Percentiles rank a stretch among this genome's conserved stretches.
Conservation (phyloP, 352 stramenopile genomes). For the Blastocystis sp. region DNA sequence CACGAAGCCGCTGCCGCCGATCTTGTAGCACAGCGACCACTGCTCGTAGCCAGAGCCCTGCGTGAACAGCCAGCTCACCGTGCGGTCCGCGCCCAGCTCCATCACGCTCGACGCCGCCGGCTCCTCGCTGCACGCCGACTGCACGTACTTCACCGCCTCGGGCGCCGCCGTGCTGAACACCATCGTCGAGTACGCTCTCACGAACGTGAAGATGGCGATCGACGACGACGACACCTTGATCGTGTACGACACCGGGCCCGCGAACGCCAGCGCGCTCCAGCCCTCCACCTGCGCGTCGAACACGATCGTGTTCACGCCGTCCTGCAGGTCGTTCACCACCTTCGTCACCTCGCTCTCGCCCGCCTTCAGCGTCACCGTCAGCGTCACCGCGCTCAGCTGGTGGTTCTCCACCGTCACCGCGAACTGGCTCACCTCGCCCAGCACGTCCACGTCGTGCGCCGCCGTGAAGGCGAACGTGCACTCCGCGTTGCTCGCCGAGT, state of each 20-base stretch:
- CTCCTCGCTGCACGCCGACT: constrained; percentile 7
- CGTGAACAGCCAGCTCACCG: constrained; percentile 42
- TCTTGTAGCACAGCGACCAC: constrained; percentile 30
- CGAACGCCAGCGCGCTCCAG: neutral
- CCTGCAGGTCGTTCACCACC: neutral
- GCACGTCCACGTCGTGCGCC: constrained; percentile 13
- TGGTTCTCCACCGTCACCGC: constrained; percentile 23
- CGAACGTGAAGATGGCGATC: constrained; percentile 27
- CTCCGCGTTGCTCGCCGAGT: neutral
- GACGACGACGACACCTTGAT: constrained; percentile 6
- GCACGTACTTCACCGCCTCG: constrained; percentile 57
- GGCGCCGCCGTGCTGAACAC: neutral
- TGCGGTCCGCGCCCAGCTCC: neutral
- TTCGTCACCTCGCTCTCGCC: neutral
- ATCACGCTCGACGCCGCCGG: neutral
- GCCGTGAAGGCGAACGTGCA: constrained; percentile 13
- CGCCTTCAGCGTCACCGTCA: constrained; percentile 10
- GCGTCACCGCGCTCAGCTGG: constrained; percentile 27
- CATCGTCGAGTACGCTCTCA: neutral
- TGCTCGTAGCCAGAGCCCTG: neutral
- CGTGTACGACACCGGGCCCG: constrained; percentile 1
- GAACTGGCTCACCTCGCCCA: constrained; percentile 1
- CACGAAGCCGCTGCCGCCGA: constrained; percentile 7
- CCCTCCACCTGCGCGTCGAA: constrained; percentile 1
- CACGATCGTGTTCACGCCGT: constrained; percentile 10